Evolutionary conservation across 148 eudicot genomes (phyloP).

Genomic region (Rhododendron henanense): DNA sequence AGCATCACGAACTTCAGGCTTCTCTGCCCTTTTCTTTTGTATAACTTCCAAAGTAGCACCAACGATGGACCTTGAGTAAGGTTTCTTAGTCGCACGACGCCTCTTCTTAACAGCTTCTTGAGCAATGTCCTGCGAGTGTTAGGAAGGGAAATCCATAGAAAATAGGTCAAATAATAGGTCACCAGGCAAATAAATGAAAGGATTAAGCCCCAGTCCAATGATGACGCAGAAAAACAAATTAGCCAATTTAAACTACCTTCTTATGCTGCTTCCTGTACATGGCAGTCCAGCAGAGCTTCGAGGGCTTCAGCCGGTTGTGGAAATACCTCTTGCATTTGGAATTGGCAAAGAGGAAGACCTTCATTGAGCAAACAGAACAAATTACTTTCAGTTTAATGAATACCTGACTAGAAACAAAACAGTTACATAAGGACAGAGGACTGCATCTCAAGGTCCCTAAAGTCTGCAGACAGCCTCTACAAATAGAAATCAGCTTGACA

Average conservation of each 20-base stretch:
- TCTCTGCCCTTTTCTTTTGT: constrained; percentile 59
- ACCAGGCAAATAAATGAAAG: not conserved
- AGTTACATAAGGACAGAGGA: not conserved
- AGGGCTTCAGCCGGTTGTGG: constrained; percentile 61
- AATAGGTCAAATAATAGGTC: not conserved
- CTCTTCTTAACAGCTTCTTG: constrained; percentile 70
- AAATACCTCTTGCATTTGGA: constrained; percentile 73
- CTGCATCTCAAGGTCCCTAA: not conserved
- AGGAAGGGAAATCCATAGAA: no score
- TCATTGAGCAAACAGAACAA: not conserved
- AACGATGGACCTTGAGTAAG: constrained; percentile 69
- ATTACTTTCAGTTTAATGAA: not conserved
- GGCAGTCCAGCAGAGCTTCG: constrained; percentile 69
- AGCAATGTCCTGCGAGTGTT: constrained; percentile 27
- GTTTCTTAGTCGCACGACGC: constrained; percentile 67
- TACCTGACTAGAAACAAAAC: not conserved
- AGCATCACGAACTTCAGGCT: constrained; percentile 73
- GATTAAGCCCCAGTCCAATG: not conserved
- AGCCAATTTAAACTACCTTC: constrained; percentile 35
- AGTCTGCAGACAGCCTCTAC: not conserved
- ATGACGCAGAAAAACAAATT: not conserved
- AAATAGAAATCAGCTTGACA: not conserved
- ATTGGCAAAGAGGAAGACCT: constrained; percentile 62
- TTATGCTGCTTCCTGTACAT: constrained; percentile 69
- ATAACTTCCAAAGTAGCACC: constrained; percentile 71